Evolutionary conservation across 2,329 filamentous ascomycete genomes (phyloP), one percentile per base, ranked within the genome.

Genomic region (Arthrobotrys musiformis): DNA sequence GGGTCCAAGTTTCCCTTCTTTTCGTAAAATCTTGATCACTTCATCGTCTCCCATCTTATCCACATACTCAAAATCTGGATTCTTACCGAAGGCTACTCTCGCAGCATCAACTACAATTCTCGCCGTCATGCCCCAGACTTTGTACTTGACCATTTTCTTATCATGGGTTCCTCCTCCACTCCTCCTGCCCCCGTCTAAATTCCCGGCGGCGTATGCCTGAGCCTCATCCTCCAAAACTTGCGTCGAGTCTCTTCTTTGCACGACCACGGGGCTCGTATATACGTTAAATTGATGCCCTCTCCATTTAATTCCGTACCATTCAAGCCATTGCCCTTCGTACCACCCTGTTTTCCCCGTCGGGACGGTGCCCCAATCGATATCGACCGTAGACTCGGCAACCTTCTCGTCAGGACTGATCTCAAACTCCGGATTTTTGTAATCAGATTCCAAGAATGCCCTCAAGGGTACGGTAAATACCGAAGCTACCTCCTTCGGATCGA

Each of bases 101-200:
- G 94, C 94, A 3, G 92, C 91, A 84, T 98, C 94, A 4, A 97
- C 92, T 67, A 97, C 83, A 67, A 98, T 94, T 63, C 93, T 86
- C 1, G 93, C 94, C 64, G 94, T 98, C 93, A 98, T 94, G 15
- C 94, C 94, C 88, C 94, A 97, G 3, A 98, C 93, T 80, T 92
- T 90, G 84, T 95, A 97, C 40, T 91, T 77, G 2, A 77, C 61
- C 61, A 77, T 58, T 26, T 70, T 77, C 66, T 70, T 77, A 35
- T 77, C 70, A 42, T 70, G 60, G 2, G 66, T 73, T 2, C 76
- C 70, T 4, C 75, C 70, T 30, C 70, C 67, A 35, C 52, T 85
- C 85, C 79, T 87, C 85, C 70, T 88, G 85, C 15, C 87, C 80
- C 83, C 81, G 74, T 85, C 84, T 2, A 83, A 83, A 54, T 85